Evolutionary conservation across 2,329 filamentous ascomycete genomes (phyloP).

Genomic region (Penicillium sp.): DNA sequence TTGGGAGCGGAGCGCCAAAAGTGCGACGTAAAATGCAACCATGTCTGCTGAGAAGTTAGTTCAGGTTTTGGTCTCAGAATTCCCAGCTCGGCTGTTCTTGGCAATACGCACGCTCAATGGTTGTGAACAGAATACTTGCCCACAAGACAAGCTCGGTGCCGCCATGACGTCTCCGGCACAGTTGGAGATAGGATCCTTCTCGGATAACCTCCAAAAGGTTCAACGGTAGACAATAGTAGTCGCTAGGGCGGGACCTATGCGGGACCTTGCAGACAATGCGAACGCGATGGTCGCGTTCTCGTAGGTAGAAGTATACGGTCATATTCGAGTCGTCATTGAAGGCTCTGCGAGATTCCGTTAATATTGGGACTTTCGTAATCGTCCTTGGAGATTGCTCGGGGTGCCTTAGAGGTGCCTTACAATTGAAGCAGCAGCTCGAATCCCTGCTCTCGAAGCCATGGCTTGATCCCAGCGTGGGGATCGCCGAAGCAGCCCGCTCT

Average conservation of each 20-base stretch:
- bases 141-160: slow-evolving; percentile 52
- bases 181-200: slow-evolving; percentile 40
- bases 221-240: slow-evolving; percentile 54
- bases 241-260: slow-evolving; percentile 42
- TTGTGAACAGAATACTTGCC: slow-evolving; percentile 57
- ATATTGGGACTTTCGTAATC: neutral
- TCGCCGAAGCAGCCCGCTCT: slow-evolving; percentile 43
- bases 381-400: neutral
- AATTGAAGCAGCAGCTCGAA: slow-evolving; percentile 44
- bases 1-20: slow-evolving; percentile 61
- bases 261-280: slow-evolving; percentile 57
- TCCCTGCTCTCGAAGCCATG: slow-evolving; percentile 34
- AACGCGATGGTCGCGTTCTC: slow-evolving; percentile 53
- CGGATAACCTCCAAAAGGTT: slow-evolving; percentile 47
- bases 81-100: neutral
- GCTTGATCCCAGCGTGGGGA: slow-evolving; percentile 29
- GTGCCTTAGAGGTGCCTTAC: slow-evolving; percentile 27
- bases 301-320: slow-evolving; percentile 54
- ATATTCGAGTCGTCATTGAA: slow-evolving; percentile 52
- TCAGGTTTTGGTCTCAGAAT: neutral
- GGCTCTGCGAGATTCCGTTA: slow-evolving; percentile 36
- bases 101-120: slow-evolving; percentile 53
- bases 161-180: slow-evolving; percentile 39
- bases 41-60: slow-evolving; percentile 43
- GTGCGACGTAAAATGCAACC: slow-evolving; percentile 59